These are phyloP conservation scores for Cyberlindnera euphorbiiphila DNA, from an alignment of 805 yeast genomes.

Conservation along the genomic window DNA sequence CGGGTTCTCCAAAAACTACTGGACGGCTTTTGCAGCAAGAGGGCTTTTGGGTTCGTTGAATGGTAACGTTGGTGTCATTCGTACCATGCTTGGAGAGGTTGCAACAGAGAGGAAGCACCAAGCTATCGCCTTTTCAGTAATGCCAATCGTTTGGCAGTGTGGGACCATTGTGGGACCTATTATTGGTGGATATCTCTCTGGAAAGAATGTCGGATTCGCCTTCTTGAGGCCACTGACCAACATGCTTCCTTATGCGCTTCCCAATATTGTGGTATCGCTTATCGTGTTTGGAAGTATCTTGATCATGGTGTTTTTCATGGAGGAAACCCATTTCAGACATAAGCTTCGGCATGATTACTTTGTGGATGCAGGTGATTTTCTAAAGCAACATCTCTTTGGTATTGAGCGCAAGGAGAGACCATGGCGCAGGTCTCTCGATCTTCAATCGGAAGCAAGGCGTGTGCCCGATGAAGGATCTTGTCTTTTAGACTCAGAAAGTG, in stretches of 20 bases:
- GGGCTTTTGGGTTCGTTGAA: constrained; percentile 52
- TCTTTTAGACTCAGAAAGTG: constrained; percentile 5
- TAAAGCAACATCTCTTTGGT: constrained; percentile 20
- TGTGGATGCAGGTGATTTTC: constrained; percentile 40
- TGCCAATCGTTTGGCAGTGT: constrained; percentile 59
- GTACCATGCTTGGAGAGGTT: constrained; percentile 60
- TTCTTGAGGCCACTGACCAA: constrained; percentile 30
- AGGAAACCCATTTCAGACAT: constrained; percentile 46
- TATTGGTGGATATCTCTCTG: constrained; percentile 50
- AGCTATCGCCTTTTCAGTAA: constrained; percentile 56
- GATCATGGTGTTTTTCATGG: constrained; percentile 43
- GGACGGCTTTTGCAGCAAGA: constrained; percentile 51
- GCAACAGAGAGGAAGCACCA: constrained; percentile 55
- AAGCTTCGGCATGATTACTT: constrained; percentile 42
- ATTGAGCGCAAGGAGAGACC: constrained; percentile 25
- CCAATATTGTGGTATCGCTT: constrained; percentile 44
- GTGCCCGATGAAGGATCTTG: constrained; percentile 15
- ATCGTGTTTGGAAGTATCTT: constrained; percentile 35
- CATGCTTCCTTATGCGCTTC: constrained; percentile 47
- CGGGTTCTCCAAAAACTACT: constrained; percentile 51
- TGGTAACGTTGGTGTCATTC: constrained; percentile 62
- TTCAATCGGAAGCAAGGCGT: no score
- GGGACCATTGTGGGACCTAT: constrained; percentile 62
- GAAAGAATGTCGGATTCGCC: constrained; percentile 26
- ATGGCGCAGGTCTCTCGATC: no score